A percentile compares a stretch with the other conserved stretches of the same genome.
Conservation (phyloP, 208 protist species). For the Crithidia fasciculata region DNA sequence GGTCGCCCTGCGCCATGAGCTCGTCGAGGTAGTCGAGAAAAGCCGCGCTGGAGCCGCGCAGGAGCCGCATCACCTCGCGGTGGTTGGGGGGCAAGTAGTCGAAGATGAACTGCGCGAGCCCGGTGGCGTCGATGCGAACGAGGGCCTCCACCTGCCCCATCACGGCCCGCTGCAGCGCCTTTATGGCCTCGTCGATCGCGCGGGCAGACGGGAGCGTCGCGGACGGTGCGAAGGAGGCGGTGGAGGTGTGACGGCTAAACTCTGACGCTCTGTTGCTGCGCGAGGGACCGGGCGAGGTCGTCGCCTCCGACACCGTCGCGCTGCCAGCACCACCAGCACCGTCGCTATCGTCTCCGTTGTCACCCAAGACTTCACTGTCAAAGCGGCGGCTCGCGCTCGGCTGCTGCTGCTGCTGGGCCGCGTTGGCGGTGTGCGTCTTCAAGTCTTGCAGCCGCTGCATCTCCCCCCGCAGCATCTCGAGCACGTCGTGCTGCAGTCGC, state of each 20-base stretch:
- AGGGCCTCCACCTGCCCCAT: constrained; percentile 59
- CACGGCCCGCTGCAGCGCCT: constrained; percentile 53
- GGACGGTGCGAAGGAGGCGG: not conserved
- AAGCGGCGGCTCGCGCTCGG: constrained; percentile 4
- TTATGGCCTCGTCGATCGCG: constrained; percentile 21
- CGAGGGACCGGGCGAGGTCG: not conserved
- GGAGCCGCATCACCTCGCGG: constrained; percentile 62
- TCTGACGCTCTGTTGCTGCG: not conserved
- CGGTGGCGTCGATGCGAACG: constrained; percentile 62
- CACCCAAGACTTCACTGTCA: constrained; percentile 1
- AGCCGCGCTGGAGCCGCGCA: constrained; percentile 60
- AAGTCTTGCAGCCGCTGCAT: constrained; percentile 43
- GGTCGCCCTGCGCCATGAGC: constrained; percentile 62
- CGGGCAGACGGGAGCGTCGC: too few species aligned
- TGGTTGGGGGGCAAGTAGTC: constrained; percentile 72
- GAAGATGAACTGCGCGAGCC: constrained; percentile 75
- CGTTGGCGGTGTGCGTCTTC: constrained; percentile 25
- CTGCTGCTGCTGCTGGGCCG: constrained; percentile 9
- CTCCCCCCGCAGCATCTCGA: constrained; percentile 55
- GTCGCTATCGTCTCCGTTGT: not conserved
- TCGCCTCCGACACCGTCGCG: not conserved
- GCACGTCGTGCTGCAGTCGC: constrained; percentile 54
- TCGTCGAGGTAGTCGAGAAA: constrained; percentile 81
- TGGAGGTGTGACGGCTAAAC: constrained; percentile 3
- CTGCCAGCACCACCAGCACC: not conserved